Percentiles rank a stretch among this genome's conserved stretches.
phyloP scores from a whole-genome alignment of 257 asterid genomes.

The Leptodermis oblonga region DNA sequence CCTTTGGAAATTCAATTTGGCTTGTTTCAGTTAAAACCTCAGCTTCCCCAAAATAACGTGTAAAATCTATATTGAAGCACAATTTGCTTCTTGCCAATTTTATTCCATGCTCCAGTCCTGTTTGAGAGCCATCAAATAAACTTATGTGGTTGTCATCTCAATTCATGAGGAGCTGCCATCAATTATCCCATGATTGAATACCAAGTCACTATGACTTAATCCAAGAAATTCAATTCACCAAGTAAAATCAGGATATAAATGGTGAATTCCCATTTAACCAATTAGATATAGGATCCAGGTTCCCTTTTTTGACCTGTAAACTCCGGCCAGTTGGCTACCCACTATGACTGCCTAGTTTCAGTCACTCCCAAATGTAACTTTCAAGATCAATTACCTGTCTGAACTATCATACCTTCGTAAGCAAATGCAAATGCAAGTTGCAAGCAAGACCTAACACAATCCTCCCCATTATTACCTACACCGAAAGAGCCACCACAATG shows the following conservation, averaged over 20 bases:
- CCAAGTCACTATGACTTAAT: background rate
- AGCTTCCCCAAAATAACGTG: background rate
- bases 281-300: background rate
- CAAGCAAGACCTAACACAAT: constrained; percentile 6
- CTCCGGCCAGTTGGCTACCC: background rate
- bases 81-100: background rate
- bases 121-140: background rate
- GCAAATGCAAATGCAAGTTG: constrained; percentile 24
- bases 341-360: background rate
- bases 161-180: background rate
- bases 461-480: background rate
- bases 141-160: background rate
- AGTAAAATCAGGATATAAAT: background rate
- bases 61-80: constrained; percentile 1
- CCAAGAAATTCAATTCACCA: background rate
- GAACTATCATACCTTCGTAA: background rate
- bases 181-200: background rate
- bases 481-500: background rate
- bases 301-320: background rate
- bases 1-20: constrained; percentile 8
- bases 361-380: background rate
- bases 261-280: background rate
- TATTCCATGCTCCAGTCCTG: background rate
- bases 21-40: background rate
- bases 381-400: background rate